phyloP scores from a whole-genome alignment of 176 grass and related monocot genomes.

The Hsuehochloa calcarea region DNA sequence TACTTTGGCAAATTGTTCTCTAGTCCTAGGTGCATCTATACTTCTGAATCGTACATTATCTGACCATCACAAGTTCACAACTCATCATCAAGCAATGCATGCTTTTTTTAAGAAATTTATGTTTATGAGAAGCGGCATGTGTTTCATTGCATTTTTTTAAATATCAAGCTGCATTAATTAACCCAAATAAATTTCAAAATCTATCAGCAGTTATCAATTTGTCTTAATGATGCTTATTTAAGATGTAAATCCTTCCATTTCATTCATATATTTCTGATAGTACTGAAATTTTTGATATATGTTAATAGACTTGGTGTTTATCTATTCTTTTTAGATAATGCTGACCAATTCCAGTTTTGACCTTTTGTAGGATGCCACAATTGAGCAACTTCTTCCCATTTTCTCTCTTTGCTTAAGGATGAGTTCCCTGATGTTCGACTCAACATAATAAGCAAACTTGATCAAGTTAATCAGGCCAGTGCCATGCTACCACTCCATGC shows the following conservation, averaged over 20 bases:
- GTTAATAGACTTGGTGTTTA: not conserved
- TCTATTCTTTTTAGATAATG: not conserved
- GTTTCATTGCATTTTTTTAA: not conserved
- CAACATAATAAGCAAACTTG: conserved; percentile 88
- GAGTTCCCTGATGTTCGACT: conserved; percentile 90
- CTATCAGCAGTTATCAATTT: not conserved
- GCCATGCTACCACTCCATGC: not conserved
- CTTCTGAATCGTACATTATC: not conserved
- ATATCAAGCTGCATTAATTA: not conserved
- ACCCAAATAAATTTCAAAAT: not conserved
- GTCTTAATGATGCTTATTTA: not conserved
- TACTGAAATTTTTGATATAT: not conserved
- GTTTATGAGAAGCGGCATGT: not conserved
- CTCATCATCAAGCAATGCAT: not conserved
- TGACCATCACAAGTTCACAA: not conserved
- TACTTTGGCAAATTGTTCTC: not conserved
- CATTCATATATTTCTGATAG: not conserved
- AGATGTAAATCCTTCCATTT: not conserved
- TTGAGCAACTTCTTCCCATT: conserved; percentile 85
- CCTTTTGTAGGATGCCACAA: conserved; percentile 58
- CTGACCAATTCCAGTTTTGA: conserved; percentile 2
- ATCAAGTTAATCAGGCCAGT: conserved; percentile 75
- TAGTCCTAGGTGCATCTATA: not conserved
- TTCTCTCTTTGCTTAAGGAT: conserved; percentile 83
- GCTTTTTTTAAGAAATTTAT: not conserved